Evolutionary conservation across 371 early-diverging fungal species (phyloP), one percentile per base, ranked within the genome.

Genomic region (Mortierella sp.): DNA sequence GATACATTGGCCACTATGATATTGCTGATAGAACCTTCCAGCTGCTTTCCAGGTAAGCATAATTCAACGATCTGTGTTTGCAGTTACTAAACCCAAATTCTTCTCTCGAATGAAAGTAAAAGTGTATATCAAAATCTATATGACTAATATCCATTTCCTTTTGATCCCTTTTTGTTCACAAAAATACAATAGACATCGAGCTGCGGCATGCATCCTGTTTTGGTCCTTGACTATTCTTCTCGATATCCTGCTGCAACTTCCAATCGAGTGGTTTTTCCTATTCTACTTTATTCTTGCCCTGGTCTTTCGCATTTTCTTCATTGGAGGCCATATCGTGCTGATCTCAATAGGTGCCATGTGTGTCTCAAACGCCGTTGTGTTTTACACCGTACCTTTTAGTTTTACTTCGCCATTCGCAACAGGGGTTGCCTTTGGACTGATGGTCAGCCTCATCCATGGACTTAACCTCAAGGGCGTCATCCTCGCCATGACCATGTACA

Each of bases 231-330:
- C 82, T 43, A 81, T 82, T 68, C 77, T 83, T 6, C 83, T 83
- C 3, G 82, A 83, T 61, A 75, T 82, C 28, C 65, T 76, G 42
- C 68, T 79, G n/a, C 76, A 82, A 56, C 66, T 88, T 62, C 88
- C 88, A 1, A 80, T 85, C 64, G 88, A 88, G 61, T 88, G 86
- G 86, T 75, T 88, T 58, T 84, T 87, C 34, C 80, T 86, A 60
- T 72, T 82, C 37, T 83, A 83, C 72, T 85, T 86, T 68, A 86
- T 85, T 66, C 76, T 86, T 37, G 85, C 84, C 35, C 71, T 87
- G 19, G 81, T 84, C 57, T 74, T 77, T 37, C 78, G 86, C 57
- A 83, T 83, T 32, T 84, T 83, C 63, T 75, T 80, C 51, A 76
- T 87, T 15, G 84, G 87, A 12, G 69, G 74, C 7, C 76, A 78